Conservation (phyloP, 2,329 filamentous ascomycete genomes). For the Lasiodiplodia theobromae region DNA sequence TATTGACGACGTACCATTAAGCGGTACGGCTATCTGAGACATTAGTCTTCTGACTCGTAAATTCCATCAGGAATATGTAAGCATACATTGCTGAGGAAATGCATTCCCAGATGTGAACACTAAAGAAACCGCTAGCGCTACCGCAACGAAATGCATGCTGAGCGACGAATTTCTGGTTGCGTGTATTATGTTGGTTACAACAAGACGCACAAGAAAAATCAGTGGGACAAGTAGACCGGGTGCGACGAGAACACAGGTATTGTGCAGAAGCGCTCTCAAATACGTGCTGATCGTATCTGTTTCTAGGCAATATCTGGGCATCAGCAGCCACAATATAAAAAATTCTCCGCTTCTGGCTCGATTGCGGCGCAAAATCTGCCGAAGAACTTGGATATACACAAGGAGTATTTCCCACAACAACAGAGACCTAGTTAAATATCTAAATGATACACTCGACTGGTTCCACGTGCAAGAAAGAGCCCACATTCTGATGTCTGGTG, state of each 20-base stretch:
- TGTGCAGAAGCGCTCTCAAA: conserved; percentile 1
- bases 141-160: background rate
- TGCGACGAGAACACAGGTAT: background rate
- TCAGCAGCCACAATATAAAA: conserved; percentile 7
- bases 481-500: background rate
- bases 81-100: background rate
- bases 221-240: background rate
- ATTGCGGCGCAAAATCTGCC: background rate
- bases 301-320: conserved; percentile 3
- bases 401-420: background rate
- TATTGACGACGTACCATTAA: background rate
- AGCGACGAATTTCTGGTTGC: background rate
- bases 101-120: conserved; percentile 4
- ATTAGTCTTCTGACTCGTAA: background rate
- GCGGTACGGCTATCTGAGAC: background rate
- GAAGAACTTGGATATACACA: background rate
- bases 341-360: background rate
- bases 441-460: background rate
- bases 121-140: background rate
- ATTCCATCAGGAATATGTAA: background rate
- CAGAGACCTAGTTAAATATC: background rate
- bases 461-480: background rate
- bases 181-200: background rate
- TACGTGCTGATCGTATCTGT: background rate
- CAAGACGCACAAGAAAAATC: background rate